Conservation (phyloP, 768 basidiomycete species). For the Lactarius hatsudake region DNA sequence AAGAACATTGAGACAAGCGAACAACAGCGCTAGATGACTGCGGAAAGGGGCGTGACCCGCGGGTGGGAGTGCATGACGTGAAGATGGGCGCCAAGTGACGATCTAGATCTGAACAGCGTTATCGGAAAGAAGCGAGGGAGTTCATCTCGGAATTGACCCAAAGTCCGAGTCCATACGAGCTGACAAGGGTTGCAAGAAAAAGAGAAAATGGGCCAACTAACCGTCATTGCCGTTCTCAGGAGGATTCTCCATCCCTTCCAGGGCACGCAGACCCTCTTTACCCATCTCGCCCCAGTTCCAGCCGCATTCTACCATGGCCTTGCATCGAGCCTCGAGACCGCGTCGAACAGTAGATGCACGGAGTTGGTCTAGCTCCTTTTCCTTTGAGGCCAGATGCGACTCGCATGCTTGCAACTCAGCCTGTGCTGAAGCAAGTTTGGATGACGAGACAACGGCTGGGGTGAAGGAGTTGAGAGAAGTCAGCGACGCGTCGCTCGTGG, state of each 20-base stretch:
- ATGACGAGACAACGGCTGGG: conserved; percentile 7
- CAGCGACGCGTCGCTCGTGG: conserved; percentile 36
- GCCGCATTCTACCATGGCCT: conserved; percentile 69
- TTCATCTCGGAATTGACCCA: neutral
- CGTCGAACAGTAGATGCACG: conserved; percentile 56
- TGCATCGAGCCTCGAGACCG: conserved; percentile 60
- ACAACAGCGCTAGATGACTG: neutral
- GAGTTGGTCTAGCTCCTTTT: conserved; percentile 54
- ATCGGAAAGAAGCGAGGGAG: neutral
- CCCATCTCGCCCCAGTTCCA: conserved; percentile 68
- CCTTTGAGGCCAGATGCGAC: conserved; percentile 64
- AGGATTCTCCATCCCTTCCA: conserved; percentile 32
- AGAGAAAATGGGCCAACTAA: conserved; percentile 28
- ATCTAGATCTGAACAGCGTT: neutral
- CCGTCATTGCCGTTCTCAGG: conserved; percentile 32
- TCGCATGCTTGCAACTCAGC: conserved; percentile 83
- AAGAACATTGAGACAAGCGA: neutral
- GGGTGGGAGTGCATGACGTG: no score
- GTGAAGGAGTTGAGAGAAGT: conserved; percentile 27
- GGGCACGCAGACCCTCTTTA: conserved; percentile 52
- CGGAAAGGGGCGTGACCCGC: neutral
- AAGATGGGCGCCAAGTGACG: conserved; percentile 5
- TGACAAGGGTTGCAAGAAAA: conserved; percentile 10
- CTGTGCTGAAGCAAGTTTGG: conserved; percentile 65
- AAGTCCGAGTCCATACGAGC: neutral